Evolutionary conservation across 2,329 filamentous ascomycete genomes (phyloP), one percentile per base, ranked within the genome.

Genomic region (Fusarium sp.): DNA sequence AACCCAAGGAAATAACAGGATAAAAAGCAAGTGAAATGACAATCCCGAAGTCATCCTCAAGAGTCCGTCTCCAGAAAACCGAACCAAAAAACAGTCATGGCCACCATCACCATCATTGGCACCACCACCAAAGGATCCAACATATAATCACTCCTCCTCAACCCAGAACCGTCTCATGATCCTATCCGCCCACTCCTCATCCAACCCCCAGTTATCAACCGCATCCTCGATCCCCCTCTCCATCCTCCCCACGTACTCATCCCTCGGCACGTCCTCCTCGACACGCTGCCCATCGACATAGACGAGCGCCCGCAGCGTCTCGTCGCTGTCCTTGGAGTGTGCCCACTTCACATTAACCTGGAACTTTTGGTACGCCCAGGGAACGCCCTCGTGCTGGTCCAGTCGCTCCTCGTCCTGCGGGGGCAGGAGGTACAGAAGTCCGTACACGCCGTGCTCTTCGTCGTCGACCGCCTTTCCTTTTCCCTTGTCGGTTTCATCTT

Each of bases 161-260:
- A 16, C 37, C 81, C 80, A 81, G 61, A 83, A 92, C 71, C 76
- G 82, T 79, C 90, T 84, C 84, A 92, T 83, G 7, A 90, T 86
- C 34, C 78, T 71, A 3, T 87, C 80, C 7, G 91, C 89, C 81
- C 92, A 93, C 43, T 67, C 76, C 76, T 80, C 70, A 35, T 90
- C 89, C 78, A 93, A 80, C 0, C 89, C 89, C 81, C 84, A 86
- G 72, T 85, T 82, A 70, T 77, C 77, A 18, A 89, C 70, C 30
- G 89, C 91, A 82, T 94, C 91, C 35, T 82, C 74, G 32, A 93
- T 90, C 1, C 90, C 92, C 72, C 80, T 81, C 79, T 93, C 92
- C 89, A 94, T 92, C 32, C 91, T 81, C 50, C 81, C 84, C 9
- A 93, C 81, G 77, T 93, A 93, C 83, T 93, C 92, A 3, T 84